Evolutionary conservation across 176 grass and related monocot species (phyloP).

Genomic region (Musa beccarii): DNA sequence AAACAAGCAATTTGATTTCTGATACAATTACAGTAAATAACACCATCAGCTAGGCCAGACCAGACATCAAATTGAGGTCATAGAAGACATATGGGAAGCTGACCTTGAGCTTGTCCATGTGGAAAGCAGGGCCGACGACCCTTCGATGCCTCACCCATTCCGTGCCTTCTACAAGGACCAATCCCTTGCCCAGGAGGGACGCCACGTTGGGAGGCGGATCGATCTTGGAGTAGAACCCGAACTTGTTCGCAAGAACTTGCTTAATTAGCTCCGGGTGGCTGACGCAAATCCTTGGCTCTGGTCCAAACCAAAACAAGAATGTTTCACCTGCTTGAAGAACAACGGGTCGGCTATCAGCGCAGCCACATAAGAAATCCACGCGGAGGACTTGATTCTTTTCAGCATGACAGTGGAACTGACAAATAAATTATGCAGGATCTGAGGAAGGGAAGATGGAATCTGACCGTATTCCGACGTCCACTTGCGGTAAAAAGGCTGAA

Average conservation of each 20-base stretch:
- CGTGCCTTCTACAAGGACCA: constrained; percentile 24
- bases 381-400: background rate
- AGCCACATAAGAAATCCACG: background rate
- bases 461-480: constrained; percentile 43
- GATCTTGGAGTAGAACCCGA: constrained; percentile 33
- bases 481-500: constrained; percentile 22
- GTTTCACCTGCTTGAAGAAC: constrained; percentile 24
- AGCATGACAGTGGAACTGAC: background rate
- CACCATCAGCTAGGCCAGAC: too few species aligned
- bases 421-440: background rate
- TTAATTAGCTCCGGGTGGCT: constrained; percentile 37
- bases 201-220: constrained; percentile 15
- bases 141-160: constrained; percentile 46
- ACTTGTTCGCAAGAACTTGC: constrained; percentile 48
- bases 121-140: constrained; percentile 38
- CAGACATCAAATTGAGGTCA: too few species aligned
- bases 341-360: background rate
- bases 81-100: background rate
- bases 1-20: too few species aligned
- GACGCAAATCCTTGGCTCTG: constrained; percentile 27
- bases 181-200: constrained; percentile 39
- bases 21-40: too few species aligned
- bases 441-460: background rate
- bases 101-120: constrained; percentile 56
- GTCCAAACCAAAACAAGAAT: constrained; percentile 47